Percentiles rank a stretch among this genome's conserved stretches.
Evolutionary conservation across 1,284 basidiomycete species (phyloP).

Genomic region (Ceratobasidium sp.): DNA sequence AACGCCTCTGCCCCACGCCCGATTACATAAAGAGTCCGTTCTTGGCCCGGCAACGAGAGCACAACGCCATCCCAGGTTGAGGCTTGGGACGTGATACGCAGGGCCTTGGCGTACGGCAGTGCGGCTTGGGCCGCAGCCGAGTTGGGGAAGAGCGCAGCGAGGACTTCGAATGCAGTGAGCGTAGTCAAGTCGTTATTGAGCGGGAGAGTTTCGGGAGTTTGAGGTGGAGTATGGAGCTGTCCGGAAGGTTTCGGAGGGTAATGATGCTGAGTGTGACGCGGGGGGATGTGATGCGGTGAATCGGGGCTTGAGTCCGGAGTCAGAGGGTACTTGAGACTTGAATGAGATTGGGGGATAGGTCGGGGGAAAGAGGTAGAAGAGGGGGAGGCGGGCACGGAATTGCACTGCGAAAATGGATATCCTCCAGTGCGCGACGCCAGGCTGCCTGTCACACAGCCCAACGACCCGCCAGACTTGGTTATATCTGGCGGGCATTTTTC

Average conservation of each 20-base stretch:
- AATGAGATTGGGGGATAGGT: constrained; percentile 42
- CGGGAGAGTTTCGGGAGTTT: constrained; percentile 47
- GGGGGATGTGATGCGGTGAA: constrained; percentile 43
- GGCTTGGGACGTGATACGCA: constrained; percentile 70
- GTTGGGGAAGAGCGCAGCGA: constrained; percentile 77
- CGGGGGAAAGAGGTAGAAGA: constrained; percentile 53
- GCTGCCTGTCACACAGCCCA: constrained; percentile 89
- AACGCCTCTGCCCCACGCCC: constrained; percentile 80
- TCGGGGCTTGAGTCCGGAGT: constrained; percentile 41
- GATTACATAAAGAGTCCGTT: constrained; percentile 81
- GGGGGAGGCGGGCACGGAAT: constrained; percentile 42
- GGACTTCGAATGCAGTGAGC: constrained; percentile 65
- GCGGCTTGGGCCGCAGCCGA: constrained; percentile 66
- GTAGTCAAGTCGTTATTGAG: neutral
- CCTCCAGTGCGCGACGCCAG: constrained; percentile 63
- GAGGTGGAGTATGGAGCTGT: constrained; percentile 46
- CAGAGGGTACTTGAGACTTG: constrained; percentile 44
- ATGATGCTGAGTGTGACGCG: constrained; percentile 35
- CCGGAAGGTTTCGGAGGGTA: constrained; percentile 24
- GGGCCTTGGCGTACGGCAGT: constrained; percentile 74
- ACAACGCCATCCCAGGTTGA: constrained; percentile 78
- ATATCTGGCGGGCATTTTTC: constrained; percentile 87
- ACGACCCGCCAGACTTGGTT: constrained; percentile 74
- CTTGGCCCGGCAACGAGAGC: constrained; percentile 72
- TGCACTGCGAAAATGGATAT: constrained; percentile 59